Percentiles rank a stretch among this genome's conserved stretches.
These are phyloP conservation scores for Aspergillus arachidicola DNA, from an alignment of 2,329 filamentous ascomycete species.

Conservation along the genomic window DNA sequence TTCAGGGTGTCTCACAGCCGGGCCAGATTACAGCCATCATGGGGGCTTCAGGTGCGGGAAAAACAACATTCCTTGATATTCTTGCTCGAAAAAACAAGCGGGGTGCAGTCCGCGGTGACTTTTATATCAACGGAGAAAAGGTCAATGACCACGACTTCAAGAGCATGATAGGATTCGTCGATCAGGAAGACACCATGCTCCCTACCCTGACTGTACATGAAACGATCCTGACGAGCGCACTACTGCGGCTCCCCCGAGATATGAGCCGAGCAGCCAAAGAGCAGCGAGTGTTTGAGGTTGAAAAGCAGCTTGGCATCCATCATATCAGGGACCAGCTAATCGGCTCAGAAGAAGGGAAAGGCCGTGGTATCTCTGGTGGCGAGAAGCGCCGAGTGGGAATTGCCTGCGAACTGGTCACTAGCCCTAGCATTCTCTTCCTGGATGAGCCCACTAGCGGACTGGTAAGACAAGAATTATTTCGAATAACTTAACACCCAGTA, in stretches of 20 bases:
- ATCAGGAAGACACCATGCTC: constrained; percentile 97
- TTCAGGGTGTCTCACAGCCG: constrained; percentile 85
- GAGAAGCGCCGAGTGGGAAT: constrained; percentile 97
- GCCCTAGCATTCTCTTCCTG: constrained; percentile 93
- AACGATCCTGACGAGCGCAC: constrained; percentile 90
- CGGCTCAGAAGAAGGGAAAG: constrained; percentile 91
- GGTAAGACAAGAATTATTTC: constrained; percentile 25
- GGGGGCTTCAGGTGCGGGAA: constrained; percentile 95
- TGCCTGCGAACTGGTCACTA: constrained; percentile 95
- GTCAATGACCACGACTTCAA: constrained; percentile 83
- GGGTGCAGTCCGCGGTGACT: constrained; percentile 74
- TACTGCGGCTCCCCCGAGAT: constrained; percentile 86
- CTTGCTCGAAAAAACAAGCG: constrained; percentile 96
- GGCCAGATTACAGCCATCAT: constrained; percentile 98
- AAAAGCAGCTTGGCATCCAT: constrained; percentile 91
- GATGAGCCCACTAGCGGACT: constrained; percentile 96
- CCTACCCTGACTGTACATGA: constrained; percentile 96
- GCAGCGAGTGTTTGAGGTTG: constrained; percentile 87
- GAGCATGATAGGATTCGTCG: constrained; percentile 92
- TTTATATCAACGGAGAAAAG: constrained; percentile 92
- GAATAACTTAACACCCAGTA: too few relatives aligned
- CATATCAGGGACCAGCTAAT: constrained; percentile 94
- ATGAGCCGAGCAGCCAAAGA: constrained; percentile 90
- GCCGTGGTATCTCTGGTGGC: constrained; percentile 92
- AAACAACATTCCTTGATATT: constrained; percentile 96